phyloP scores from a whole-genome alignment of 345 rosid genomes.

The Camelina hispida region DNA sequence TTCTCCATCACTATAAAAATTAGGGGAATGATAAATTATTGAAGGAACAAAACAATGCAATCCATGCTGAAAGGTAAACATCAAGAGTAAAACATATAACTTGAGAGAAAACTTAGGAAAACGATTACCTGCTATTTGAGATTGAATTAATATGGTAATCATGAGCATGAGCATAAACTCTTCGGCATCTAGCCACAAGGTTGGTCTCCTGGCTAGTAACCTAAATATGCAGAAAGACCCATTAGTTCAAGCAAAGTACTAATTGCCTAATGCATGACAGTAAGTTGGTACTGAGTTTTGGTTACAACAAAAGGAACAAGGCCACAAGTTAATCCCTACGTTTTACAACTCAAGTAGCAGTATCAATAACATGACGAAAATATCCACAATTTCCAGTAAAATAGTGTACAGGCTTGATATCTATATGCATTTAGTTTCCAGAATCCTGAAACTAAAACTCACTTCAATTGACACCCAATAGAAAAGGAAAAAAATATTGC shows the following conservation, averaged over 20 bases:
- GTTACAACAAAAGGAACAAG: not conserved
- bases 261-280: not conserved
- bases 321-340: constrained; percentile 14
- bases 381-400: constrained; percentile 16
- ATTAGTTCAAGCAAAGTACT: constrained; percentile 9
- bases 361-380: not conserved
- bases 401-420: constrained; percentile 17
- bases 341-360: constrained; percentile 16
- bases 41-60: constrained; percentile 2
- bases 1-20: constrained; percentile 78
- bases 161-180: constrained; percentile 99
- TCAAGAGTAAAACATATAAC: not conserved
- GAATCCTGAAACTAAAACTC: constrained; percentile 33
- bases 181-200: constrained; percentile 89
- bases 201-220: constrained; percentile 71
- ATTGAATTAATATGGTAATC: constrained; percentile 86
- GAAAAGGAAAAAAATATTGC: constrained; percentile 15
- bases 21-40: constrained; percentile 15
- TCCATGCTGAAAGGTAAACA: constrained; percentile 10
- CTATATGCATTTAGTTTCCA: constrained; percentile 17
- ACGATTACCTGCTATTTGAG: constrained; percentile 79
- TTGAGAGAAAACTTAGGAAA: constrained; percentile 6
- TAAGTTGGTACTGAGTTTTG: constrained; percentile 9
- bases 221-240: constrained; percentile 34
- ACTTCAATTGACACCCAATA: constrained; percentile 10